phyloP scores from a whole-genome alignment of 2,329 filamentous ascomycete species.

The Colletotrichum tabaci region DNA sequence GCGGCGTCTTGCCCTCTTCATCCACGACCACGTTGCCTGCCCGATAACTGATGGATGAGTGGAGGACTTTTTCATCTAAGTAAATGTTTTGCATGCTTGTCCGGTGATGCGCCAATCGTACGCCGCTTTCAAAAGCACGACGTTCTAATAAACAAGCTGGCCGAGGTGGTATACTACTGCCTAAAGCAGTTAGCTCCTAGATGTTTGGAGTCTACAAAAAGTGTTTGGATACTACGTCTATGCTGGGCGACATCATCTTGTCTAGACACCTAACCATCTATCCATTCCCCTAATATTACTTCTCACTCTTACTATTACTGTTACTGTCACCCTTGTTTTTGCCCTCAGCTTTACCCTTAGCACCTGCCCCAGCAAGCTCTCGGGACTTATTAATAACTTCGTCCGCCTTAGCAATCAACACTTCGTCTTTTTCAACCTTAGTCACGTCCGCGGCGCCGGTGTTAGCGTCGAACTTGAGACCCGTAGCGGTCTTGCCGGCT shows the following conservation, averaged over 20 bases:
- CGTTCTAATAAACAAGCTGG: too few relatives aligned
- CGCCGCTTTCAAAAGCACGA: too few relatives aligned
- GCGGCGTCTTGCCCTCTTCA: too few relatives aligned
- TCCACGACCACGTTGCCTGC: too few relatives aligned
- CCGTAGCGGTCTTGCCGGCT: conserved; percentile 61
- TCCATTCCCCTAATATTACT: background rate
- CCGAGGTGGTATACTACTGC: too few relatives aligned
- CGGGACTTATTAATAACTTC: conserved; percentile 22
- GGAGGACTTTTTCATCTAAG: too few relatives aligned
- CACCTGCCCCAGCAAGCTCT: conserved; percentile 7
- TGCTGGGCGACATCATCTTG: background rate
- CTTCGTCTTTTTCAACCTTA: conserved; percentile 31
- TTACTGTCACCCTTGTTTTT: background rate
- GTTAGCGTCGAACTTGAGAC: conserved; percentile 41
- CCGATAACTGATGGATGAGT: too few relatives aligned
- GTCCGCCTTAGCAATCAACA: conserved; percentile 25
- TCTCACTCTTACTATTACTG: conserved; percentile 7
- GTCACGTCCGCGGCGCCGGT: conserved; percentile 32
- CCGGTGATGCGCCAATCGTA: too few relatives aligned
- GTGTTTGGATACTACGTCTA: background rate
- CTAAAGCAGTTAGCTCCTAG: background rate
- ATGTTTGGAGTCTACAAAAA: background rate
- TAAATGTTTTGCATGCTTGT: too few relatives aligned
- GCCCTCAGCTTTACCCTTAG: background rate
- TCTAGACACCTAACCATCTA: background rate